phyloP scores from a whole-genome alignment of 2,329 filamentous ascomycete species.

The Microsporum audouinii region DNA sequence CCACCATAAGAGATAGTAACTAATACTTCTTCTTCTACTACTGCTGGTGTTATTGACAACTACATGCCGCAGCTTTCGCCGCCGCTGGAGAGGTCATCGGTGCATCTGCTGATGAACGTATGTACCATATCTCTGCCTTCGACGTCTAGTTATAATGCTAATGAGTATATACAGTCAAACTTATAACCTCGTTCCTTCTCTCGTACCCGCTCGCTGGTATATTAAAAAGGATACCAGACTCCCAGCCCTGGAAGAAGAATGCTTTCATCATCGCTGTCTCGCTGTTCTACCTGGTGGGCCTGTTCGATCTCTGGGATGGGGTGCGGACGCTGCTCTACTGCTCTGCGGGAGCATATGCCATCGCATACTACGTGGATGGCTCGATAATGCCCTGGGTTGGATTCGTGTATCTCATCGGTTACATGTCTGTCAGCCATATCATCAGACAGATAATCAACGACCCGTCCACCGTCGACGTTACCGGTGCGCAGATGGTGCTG shows the following conservation, averaged over 20 bases:
- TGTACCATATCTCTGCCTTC: conserved; percentile 7
- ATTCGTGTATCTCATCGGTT: conserved; percentile 87
- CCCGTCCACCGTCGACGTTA: conserved; percentile 67
- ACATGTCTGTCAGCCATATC: conserved; percentile 87
- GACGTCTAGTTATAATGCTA: too few relatives aligned
- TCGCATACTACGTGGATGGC: conserved; percentile 71
- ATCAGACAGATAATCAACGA: conserved; percentile 60
- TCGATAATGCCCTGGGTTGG: conserved; percentile 97
- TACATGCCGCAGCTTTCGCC: conserved; percentile 44
- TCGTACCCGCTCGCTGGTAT: conserved; percentile 85
- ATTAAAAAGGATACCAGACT: conserved; percentile 81
- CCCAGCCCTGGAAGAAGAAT: conserved; percentile 74
- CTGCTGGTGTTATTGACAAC: neutral
- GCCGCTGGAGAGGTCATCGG: conserved; percentile 48
- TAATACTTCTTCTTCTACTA: too few relatives aligned
- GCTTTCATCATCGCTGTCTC: conserved; percentile 69
- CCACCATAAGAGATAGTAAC: neutral
- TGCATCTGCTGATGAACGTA: conserved; percentile 55
- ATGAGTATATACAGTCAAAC: conserved; percentile 56
- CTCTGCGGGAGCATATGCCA: conserved; percentile 66
- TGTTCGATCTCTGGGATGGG: conserved; percentile 87
- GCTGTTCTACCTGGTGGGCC: conserved; percentile 81
- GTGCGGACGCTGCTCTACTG: conserved; percentile 68
- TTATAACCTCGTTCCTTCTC: conserved; percentile 77
- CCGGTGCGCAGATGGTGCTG: conserved; percentile 91